Percentiles rank a stretch among this genome's conserved stretches.
Evolutionary conservation across 352 stramenopile species (phyloP).

Genomic region (Thraustotheca clavata): DNA sequence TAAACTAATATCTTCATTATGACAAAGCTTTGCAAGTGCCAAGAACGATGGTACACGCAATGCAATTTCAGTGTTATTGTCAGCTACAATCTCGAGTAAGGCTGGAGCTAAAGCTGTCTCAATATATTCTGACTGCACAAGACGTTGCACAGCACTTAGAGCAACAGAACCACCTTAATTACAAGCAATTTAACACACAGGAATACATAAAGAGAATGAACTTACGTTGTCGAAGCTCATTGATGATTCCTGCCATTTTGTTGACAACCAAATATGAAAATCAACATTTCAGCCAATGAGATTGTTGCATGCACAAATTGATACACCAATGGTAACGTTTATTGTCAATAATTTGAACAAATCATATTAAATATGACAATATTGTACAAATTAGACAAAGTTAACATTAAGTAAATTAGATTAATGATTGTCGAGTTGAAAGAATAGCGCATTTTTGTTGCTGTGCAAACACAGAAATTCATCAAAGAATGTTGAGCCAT

Average conservation of each 20-base stretch:
- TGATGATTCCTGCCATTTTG: not conserved
- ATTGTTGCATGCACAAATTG: too few relatives aligned
- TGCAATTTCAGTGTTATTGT: not conserved
- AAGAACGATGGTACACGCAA: constrained; percentile 18
- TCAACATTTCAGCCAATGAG: too few relatives aligned
- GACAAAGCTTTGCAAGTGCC: constrained; percentile 12
- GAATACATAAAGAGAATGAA: not conserved
- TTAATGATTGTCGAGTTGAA: too few relatives aligned
- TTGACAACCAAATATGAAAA: not conserved
- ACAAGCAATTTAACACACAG: not conserved
- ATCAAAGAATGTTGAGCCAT: not conserved
- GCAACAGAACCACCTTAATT: not conserved
- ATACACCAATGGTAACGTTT: too few relatives aligned
- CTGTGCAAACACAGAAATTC: too few relatives aligned
- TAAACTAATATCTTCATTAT: not conserved
- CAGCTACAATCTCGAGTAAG: not conserved
- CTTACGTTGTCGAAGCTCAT: constrained; percentile 8
- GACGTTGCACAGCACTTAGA: constrained; percentile 9
- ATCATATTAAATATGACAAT: too few relatives aligned
- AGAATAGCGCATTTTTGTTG: too few relatives aligned
- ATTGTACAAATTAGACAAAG: too few relatives aligned
- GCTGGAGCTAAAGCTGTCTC: constrained; percentile 9
- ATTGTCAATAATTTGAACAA: too few relatives aligned
- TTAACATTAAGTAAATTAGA: too few relatives aligned
- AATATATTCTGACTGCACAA: constrained; percentile 12